These are phyloP conservation scores for Monosporascus sp. DNA, from an alignment of 2,329 filamentous ascomycete genomes.

Conservation along the genomic window DNA sequence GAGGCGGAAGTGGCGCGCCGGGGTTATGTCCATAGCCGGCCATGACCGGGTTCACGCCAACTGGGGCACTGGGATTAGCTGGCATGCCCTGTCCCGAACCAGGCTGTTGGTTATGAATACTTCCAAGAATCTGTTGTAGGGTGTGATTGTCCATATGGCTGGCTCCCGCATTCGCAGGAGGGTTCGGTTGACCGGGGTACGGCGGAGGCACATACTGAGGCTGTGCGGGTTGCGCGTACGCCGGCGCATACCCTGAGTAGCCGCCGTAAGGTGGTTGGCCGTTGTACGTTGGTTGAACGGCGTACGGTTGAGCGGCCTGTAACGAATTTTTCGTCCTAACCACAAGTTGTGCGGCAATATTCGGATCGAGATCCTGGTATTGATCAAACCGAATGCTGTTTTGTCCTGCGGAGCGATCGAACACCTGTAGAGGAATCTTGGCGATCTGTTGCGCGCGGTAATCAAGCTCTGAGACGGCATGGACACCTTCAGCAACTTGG, in stretches of 20 bases:
- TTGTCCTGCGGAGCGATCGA: slow-evolving; percentile 71
- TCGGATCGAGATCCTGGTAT: slow-evolving; percentile 77
- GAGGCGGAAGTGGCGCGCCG: slow-evolving; percentile 14
- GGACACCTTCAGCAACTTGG: slow-evolving; percentile 83
- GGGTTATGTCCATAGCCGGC: slow-evolving; percentile 24
- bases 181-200: slow-evolving; percentile 17
- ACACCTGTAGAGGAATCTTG: slow-evolving; percentile 78
- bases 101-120: slow-evolving; percentile 23
- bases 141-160: slow-evolving; percentile 27
- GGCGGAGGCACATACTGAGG: slow-evolving; percentile 26
- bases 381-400: slow-evolving; percentile 80
- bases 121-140: slow-evolving; percentile 29
- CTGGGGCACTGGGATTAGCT: slow-evolving; percentile 19
- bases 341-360: slow-evolving; percentile 76
- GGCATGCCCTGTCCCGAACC: slow-evolving; percentile 26
- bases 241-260: slow-evolving; percentile 23
- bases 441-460: slow-evolving; percentile 62
- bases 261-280: slow-evolving; percentile 3
- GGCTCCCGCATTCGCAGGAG: slow-evolving; percentile 16
- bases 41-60: slow-evolving; percentile 22
- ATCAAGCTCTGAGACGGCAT: slow-evolving; percentile 76
- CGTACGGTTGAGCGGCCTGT: slow-evolving; percentile 24
- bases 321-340: slow-evolving; percentile 57
- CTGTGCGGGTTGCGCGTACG: slow-evolving; percentile 19
- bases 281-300: slow-evolving; percentile 21